Base-by-base conservation (phyloP, 768 basidiomycete species). In the Tulasnella sp. region DNA sequence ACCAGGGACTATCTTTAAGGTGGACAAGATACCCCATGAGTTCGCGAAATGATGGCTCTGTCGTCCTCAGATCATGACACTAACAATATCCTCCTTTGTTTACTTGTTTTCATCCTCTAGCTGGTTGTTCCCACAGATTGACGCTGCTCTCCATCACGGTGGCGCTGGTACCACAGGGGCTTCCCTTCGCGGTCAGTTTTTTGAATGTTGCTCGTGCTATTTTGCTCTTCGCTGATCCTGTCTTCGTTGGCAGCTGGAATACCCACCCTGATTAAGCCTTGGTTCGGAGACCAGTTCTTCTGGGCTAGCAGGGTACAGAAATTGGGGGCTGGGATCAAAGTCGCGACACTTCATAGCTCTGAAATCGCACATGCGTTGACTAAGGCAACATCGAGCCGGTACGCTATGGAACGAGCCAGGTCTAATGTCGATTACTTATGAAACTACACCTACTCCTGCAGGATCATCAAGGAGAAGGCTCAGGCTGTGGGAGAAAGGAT, bases 111-210 rank as follows among this genome's bases (percentile, higher is more conserved):
- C 13, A 17, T 67, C 71, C 41, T 71, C 50, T 13, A 73, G 72
- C 67, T 81, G 80, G 80, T 71, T 82, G 30, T 82, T 82, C 69
- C 77, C 79, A 0, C 74, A 73, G 64, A 73, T 86, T 10, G 79
- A 83, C 65, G 84, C 82, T 1, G 82, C 75, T 8, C 60, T 84
- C 44, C 83, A 84, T 69, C 82, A 85, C 62, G 84, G 84, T 21
- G 84, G 84, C 7, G 84, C 84, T 3, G 84, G 84, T 11, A 86
- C 84, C 0, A 85, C 84, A 0, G 83, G 83, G 0, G 84, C 83
- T 1, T 81, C 79, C 67, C 70, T 85, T 24, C 65, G 77, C 63
- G 76, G 80, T 65, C 67, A 49, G 56, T 56, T 7, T 38, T 38
- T 38, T 5, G 15, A 38, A 38, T 7, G 34, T 38, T 38, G 7